Evolutionary conservation across 805 yeast species (phyloP), one percentile per base, ranked within the genome.

Genomic region (Candida sithepensis): DNA sequence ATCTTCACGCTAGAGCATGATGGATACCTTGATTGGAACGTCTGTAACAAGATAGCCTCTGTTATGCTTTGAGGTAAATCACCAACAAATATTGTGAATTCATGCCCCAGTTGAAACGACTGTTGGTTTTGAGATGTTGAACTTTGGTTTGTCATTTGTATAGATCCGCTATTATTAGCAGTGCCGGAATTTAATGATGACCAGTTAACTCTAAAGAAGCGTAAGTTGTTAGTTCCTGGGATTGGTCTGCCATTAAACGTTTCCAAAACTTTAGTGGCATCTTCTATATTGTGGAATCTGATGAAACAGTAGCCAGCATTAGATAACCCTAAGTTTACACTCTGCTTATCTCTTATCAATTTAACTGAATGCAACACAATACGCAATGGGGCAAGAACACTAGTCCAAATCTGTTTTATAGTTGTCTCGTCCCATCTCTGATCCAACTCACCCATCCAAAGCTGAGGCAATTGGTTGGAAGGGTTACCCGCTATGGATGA

Each of bases 381-480:
- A 53, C 84, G 88, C n/a, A 94, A 89, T 12, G 84, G 67, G 21
- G 74, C 58, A 21, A 66, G 51, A 21, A 61, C 44, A 45, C 63
- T 59, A 3, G 74, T 63, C 97, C 96, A 90, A 41, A 90, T 77
- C 49, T 78, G 77, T 42, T 73, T 73, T 45, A 91, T 76, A 12
- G 77, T 70, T 36, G 69, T 64, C 61, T 90, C 97, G 50, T 85
- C 88, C 90, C 96, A 87, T 63, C 78, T 72, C 9, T 87, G 87
- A 56, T 89, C 96, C 40, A 90, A 68, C 58, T 88, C 97, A 20
- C 97, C 97, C 96, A 90, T 91, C 85, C 91, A 86, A 43, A 86
- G 60, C 54, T 78, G 82, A 36, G 67, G 68, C 21, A 61, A 54
- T 49, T 58, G 64, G 2, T 51, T n/a, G 2, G 28, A n/a, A 22